Conservation (phyloP, 306 rosid species). For the Cucurbita moschata region DNA sequence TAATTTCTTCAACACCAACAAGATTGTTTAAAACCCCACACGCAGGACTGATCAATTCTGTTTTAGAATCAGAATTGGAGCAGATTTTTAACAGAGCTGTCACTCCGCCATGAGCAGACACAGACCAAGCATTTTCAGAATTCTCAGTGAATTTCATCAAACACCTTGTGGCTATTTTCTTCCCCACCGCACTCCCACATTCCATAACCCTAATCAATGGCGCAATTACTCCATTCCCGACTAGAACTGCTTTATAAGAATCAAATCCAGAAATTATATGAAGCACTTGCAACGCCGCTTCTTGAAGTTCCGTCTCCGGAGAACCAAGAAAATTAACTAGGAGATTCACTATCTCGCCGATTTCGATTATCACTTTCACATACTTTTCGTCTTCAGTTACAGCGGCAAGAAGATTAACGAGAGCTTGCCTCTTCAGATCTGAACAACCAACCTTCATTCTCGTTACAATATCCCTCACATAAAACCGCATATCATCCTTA, state of each 20-base stretch:
- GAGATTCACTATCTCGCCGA: slow-evolving; percentile 31
- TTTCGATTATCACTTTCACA: slow-evolving; percentile 44
- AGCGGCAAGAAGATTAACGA: slow-evolving; percentile 32
- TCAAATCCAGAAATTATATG: slow-evolving; percentile 39
- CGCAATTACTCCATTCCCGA: slow-evolving; percentile 44
- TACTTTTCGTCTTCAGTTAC: slow-evolving; percentile 55
- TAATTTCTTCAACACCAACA: slow-evolving; percentile 55
- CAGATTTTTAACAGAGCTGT: slow-evolving; percentile 58
- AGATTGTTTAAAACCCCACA: slow-evolving; percentile 70
- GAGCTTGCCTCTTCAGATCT: slow-evolving; percentile 55
- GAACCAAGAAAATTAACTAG: slow-evolving; percentile 47
- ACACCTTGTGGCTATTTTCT: slow-evolving; percentile 34
- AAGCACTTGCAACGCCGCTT: slow-evolving; percentile 41
- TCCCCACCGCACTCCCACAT: slow-evolving; percentile 42
- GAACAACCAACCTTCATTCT: slow-evolving; percentile 65
- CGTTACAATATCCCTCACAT: slow-evolving; percentile 52
- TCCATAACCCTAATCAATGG: slow-evolving; percentile 64
- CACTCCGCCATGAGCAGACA: slow-evolving; percentile 86
- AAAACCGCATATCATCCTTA: slow-evolving; percentile 76
- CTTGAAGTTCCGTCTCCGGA: slow-evolving; percentile 41
- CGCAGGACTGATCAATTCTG: slow-evolving; percentile 48
- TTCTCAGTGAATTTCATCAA: slow-evolving; percentile 59
- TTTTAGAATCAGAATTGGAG: slow-evolving; percentile 16
- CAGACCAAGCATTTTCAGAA: slow-evolving; percentile 78
- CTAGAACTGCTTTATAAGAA: slow-evolving; percentile 31